Evolutionary conservation across 306 rosid species (phyloP).

Genomic region (Biancaea sappan): DNA sequence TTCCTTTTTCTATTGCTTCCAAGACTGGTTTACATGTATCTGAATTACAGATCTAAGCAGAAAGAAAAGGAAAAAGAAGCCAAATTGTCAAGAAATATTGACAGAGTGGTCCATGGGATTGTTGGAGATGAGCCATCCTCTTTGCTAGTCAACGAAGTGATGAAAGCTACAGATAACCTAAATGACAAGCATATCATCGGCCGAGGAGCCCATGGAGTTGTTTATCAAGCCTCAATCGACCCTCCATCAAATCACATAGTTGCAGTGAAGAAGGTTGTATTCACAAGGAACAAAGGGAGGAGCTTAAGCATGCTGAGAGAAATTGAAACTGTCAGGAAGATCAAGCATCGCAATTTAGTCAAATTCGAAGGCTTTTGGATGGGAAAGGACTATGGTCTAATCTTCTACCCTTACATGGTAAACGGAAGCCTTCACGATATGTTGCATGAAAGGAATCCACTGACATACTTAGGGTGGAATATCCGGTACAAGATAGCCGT

Average conservation of each 20-base stretch:
- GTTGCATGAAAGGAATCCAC: slow-evolving; percentile 52
- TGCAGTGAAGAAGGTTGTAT: slow-evolving; percentile 62
- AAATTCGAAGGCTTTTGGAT: slow-evolving; percentile 49
- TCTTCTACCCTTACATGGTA: slow-evolving; percentile 53
- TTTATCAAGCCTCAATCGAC: slow-evolving; percentile 49
- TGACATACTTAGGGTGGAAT: slow-evolving; percentile 49
- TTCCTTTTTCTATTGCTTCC: slow-evolving; percentile 31
- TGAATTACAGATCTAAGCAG: not conserved
- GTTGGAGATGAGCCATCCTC: slow-evolving; percentile 29
- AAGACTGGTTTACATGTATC: not conserved
- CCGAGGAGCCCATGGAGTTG: slow-evolving; percentile 74
- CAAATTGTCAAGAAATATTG: not conserved
- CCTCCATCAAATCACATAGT: slow-evolving; percentile 5
- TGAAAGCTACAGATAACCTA: slow-evolving; percentile 56
- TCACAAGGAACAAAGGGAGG: slow-evolving; percentile 34
- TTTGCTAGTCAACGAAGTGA: slow-evolving; percentile 37
- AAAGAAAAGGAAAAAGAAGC: not conserved
- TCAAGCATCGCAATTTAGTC: no score
- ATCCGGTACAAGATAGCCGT: slow-evolving; percentile 56
- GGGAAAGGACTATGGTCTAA: slow-evolving; percentile 49
- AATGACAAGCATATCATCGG: slow-evolving; percentile 54
- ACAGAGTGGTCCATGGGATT: not conserved
- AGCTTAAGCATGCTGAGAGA: slow-evolving; percentile 47
- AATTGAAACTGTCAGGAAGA: slow-evolving; percentile 48
- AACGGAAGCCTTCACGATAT: slow-evolving; percentile 77